These are phyloP conservation scores for Salvia splendens DNA, from an alignment of 257 asterid species.

Conservation along the genomic window DNA sequence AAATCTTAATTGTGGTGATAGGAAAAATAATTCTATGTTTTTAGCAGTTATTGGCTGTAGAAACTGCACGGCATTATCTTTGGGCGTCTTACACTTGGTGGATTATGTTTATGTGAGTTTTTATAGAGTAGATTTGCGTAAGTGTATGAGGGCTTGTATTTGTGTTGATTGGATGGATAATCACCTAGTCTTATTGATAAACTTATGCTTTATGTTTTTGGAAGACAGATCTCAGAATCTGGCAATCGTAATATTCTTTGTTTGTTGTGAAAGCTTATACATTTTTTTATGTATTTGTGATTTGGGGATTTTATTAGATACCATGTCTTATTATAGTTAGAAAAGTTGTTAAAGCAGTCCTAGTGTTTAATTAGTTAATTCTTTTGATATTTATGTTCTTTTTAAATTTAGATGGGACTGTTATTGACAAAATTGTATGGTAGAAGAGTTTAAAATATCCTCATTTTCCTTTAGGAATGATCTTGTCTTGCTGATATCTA, in stretches of 20 bases:
- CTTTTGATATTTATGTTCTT: not conserved
- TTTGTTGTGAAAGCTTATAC: slow-evolving; percentile 14
- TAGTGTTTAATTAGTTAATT: not conserved
- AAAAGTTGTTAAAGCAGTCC: not conserved
- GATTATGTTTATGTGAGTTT: not conserved
- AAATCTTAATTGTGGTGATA: not conserved
- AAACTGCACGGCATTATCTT: not conserved
- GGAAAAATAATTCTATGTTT: not conserved
- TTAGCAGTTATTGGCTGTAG: slow-evolving; percentile 1
- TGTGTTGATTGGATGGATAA: not conserved
- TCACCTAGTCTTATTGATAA: not conserved
- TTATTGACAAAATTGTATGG: not conserved
- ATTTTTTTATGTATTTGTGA: slow-evolving; percentile 5
- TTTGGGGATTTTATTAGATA: slow-evolving; percentile 16
- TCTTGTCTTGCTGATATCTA: not conserved
- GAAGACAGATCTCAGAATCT: slow-evolving; percentile 27
- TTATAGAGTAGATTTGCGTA: not conserved
- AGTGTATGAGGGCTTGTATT: not conserved
- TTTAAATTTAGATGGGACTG: slow-evolving; percentile 14
- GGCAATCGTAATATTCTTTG: slow-evolving; percentile 18
- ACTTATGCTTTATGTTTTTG: not conserved
- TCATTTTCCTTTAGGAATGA: not conserved
- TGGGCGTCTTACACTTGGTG: not conserved
- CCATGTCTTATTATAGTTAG: slow-evolving; percentile 3
- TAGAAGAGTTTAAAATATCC: not conserved